Percentiles rank a stretch among this genome's conserved stretches.
Evolutionary conservation across 164 flowering plant genomes (phyloP).

Genomic region (Nelumbo lutea): DNA sequence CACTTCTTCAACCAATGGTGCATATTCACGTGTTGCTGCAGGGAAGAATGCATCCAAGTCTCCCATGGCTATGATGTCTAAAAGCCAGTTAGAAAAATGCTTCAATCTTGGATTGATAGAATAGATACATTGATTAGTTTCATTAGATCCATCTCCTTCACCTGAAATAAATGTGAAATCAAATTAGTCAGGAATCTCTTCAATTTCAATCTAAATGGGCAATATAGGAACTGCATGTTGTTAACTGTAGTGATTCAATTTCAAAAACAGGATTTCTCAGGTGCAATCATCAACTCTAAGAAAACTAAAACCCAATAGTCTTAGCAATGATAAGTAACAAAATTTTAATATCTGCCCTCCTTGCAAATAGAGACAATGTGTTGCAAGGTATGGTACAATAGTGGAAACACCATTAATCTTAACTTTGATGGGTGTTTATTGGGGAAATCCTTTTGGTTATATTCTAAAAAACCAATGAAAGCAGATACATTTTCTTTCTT

Average conservation of each 20-base stretch:
- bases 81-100: constrained; percentile 95
- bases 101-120: constrained; percentile 86
- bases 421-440: too few relatives aligned
- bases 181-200: neutral
- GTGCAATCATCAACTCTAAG: neutral
- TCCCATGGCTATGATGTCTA: constrained; percentile 97
- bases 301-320: neutral
- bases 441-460: too few relatives aligned
- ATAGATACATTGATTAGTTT: constrained; percentile 45
- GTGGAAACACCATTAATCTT: too few relatives aligned
- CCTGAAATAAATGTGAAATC: constrained; percentile 32
- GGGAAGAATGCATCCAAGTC: constrained; percentile 97
- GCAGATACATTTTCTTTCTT: too few relatives aligned
- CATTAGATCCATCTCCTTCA: constrained; percentile 34
- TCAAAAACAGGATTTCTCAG: neutral
- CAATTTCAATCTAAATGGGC: neutral
- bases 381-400: neutral
- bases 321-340: neutral
- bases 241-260: neutral
- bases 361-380: neutral
- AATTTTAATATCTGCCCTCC: neutral
- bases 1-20: constrained; percentile 94
- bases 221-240: neutral
- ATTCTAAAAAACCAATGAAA: too few relatives aligned
- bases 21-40: constrained; percentile 99